Percentiles rank a stretch among this genome's conserved stretches.
phyloP scores from a whole-genome alignment of 2,329 filamentous ascomycete genomes.

The Ustulina deusta region DNA sequence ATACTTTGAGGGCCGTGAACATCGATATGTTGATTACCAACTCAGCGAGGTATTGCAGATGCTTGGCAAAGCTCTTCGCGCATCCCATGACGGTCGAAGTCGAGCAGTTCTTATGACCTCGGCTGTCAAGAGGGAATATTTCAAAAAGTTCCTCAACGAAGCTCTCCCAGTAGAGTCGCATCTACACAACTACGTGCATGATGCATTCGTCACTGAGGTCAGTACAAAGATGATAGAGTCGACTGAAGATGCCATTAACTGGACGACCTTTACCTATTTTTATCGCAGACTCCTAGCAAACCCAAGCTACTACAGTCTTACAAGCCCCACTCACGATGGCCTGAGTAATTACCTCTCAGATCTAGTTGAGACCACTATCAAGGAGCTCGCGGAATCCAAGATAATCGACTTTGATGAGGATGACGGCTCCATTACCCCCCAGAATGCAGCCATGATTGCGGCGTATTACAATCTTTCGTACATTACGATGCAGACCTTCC shows the following conservation, averaged over 20 bases:
- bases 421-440: constrained; percentile 86
- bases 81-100: constrained; percentile 81
- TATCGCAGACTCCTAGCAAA: constrained; percentile 95
- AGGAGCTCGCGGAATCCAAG: constrained; percentile 90
- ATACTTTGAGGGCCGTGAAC: constrained; percentile 95
- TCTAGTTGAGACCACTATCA: constrained; percentile 90
- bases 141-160: constrained; percentile 98
- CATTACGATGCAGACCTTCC: constrained; percentile 98
- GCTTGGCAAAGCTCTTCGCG: constrained; percentile 91
- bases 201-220: constrained; percentile 96
- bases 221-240: constrained; percentile 96
- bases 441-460: constrained; percentile 97
- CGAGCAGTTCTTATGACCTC: constrained; percentile 98
- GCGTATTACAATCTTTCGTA: constrained; percentile 99
- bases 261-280: constrained; percentile 98
- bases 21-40: constrained; percentile 96
- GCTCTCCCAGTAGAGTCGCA: constrained; percentile 96
- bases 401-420: constrained; percentile 96
- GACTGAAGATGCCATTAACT: constrained; percentile 96
- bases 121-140: constrained; percentile 94
- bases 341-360: constrained; percentile 96
- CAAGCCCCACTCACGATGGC: constrained; percentile 88
- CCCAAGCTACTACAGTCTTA: constrained; percentile 93
- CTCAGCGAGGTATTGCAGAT: constrained; percentile 96
- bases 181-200: constrained; percentile 89